These are phyloP conservation scores for Globisporangium mamillatum DNA, from an alignment of 352 stramenopile species.

Conservation along the genomic window DNA sequence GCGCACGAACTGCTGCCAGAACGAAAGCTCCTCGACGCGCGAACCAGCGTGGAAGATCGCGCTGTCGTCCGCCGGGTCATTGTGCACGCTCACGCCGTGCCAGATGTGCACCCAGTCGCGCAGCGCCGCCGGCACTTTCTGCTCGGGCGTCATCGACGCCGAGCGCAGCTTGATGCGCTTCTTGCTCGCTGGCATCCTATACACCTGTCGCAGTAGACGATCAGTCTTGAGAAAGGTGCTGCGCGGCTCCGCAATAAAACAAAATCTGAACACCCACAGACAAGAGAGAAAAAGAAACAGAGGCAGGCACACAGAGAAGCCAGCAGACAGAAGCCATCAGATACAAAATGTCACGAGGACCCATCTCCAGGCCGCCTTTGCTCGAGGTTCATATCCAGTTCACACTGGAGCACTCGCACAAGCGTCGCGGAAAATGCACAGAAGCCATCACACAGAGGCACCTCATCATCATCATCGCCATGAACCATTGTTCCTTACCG, in stretches of 20 bases:
- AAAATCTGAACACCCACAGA: background rate
- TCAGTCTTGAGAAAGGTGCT: background rate
- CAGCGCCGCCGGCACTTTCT: conserved; percentile 57
- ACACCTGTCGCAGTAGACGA: background rate
- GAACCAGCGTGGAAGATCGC: conserved; percentile 73
- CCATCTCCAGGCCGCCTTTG: background rate
- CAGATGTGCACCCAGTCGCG: conserved; percentile 80
- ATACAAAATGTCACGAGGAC: background rate
- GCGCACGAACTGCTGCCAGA: conserved; percentile 71
- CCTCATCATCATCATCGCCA: background rate
- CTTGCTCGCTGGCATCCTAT: conserved; percentile 67
- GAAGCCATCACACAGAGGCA: background rate
- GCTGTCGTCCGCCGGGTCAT: conserved; percentile 23
- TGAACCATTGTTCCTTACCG: background rate
- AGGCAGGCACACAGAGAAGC: background rate
- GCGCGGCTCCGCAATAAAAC: background rate
- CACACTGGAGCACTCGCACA: background rate
- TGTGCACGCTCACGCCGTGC: conserved; percentile 72
- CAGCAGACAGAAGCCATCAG: background rate
- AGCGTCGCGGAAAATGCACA: background rate
- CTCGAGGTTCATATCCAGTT: background rate
- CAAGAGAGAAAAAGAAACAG: background rate
- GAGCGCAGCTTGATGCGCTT: conserved; percentile 71
- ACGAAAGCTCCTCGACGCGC: conserved; percentile 53
- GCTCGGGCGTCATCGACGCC: conserved; percentile 36